Conservation (phyloP, 495 filamentous ascomycete genomes). For the Lentithecium fluviatile region DNA sequence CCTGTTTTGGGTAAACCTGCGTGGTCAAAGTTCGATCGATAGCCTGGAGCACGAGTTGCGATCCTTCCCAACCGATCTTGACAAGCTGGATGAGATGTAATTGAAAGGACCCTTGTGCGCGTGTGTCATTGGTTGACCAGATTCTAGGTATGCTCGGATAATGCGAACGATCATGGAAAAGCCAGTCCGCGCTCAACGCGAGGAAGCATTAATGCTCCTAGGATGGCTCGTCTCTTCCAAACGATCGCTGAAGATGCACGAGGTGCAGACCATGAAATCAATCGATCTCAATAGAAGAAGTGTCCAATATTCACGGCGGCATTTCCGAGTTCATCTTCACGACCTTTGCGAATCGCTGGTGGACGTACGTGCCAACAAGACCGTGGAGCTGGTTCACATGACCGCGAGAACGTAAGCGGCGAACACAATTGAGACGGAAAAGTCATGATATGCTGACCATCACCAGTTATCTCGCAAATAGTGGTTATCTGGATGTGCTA, state of each 20-base stretch:
- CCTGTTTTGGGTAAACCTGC: not conserved
- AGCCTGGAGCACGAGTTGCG: not conserved
- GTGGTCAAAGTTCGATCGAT: not conserved
- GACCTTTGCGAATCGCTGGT: not conserved
- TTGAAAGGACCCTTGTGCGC: not conserved
- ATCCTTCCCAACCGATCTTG: not conserved
- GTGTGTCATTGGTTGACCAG: not conserved
- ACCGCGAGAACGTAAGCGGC: not conserved
- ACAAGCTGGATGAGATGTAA: not conserved
- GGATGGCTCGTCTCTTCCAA: not conserved
- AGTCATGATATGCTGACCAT: not conserved
- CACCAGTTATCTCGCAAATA: not conserved
- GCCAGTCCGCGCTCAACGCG: not conserved
- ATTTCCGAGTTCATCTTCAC: not conserved
- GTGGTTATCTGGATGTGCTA: not conserved
- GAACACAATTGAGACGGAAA: not conserved
- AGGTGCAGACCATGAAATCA: not conserved
- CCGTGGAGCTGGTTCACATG: not conserved
- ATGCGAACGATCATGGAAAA: not conserved
- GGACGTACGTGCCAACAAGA: not conserved
- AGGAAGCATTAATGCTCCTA: not conserved
- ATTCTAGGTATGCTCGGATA: not conserved
- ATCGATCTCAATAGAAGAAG: not conserved
- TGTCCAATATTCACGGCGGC: not conserved
- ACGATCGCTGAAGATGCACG: not conserved